Percentiles rank a stretch among this genome's conserved stretches.
Evolutionary conservation across 495 filamentous ascomycete species (phyloP).

Genomic region (Polyplosphaeria fusca): DNA sequence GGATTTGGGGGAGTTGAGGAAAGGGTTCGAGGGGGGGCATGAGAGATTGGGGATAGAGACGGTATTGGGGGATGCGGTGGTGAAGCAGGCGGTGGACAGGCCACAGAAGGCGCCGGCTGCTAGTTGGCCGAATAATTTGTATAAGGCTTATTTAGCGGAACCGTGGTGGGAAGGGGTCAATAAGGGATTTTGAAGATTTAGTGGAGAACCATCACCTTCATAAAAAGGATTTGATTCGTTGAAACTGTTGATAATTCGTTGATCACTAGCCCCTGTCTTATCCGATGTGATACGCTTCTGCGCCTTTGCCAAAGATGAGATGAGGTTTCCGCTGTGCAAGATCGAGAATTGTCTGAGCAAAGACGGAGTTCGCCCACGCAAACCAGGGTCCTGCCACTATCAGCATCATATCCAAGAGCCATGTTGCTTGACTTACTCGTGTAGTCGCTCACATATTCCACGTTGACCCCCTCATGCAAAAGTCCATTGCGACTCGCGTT

Average conservation of each 20-base stretch:
- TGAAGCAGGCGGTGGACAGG: conserved; percentile 42
- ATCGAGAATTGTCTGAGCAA: conserved; percentile 89
- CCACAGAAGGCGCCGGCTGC: conserved; percentile 44
- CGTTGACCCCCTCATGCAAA: conserved; percentile 89
- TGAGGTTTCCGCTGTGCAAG: conserved; percentile 81
- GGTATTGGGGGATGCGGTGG: conserved; percentile 48
- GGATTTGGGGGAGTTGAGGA: conserved; percentile 5
- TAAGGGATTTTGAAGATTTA: conserved; percentile 41
- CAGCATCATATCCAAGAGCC: conserved; percentile 1
- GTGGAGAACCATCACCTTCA: no score
- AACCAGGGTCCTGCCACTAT: conserved; percentile 61
- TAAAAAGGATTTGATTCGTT: not conserved
- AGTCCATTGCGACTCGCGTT: conserved; percentile 71
- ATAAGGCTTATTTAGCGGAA: conserved; percentile 24
- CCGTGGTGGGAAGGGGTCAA: conserved; percentile 44
- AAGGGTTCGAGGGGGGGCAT: conserved; percentile 36
- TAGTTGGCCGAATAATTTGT: conserved; percentile 40
- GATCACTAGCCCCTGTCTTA: no score
- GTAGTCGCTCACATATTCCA: conserved; percentile 68
- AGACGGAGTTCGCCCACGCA: conserved; percentile 96
- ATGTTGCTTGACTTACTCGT: conserved; percentile 61
- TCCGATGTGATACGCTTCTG: conserved; percentile 37
- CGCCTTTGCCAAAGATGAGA: conserved; percentile 70
- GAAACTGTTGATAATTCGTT: not conserved
- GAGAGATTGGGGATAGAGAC: conserved; percentile 46